Percentiles rank a stretch among this genome's conserved stretches.
These are phyloP conservation scores for Chlamydomonas sp. DNA, from an alignment of 139 green algal species.

Conservation along the genomic window DNA sequence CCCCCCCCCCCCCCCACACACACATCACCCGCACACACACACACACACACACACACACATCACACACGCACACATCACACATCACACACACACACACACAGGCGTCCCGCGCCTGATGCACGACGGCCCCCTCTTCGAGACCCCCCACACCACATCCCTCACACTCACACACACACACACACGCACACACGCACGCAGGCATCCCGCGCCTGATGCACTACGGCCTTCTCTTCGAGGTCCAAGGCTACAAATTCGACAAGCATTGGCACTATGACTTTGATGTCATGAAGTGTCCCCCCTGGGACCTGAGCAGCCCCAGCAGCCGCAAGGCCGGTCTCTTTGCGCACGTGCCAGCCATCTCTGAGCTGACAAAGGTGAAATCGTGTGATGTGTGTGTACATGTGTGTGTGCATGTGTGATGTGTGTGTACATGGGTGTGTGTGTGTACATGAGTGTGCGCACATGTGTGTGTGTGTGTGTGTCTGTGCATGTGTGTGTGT, in stretches of 20 bases:
- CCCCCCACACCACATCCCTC: too few species aligned
- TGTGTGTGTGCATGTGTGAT: too few species aligned
- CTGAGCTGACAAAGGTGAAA: slow-evolving; percentile 23
- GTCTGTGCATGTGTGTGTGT: not conserved
- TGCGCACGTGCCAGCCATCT: slow-evolving; percentile 37
- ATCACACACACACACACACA: too few species aligned
- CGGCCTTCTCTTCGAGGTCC: slow-evolving; percentile 57
- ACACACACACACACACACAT: too few species aligned
- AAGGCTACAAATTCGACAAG: slow-evolving; percentile 33
- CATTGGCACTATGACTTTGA: slow-evolving; percentile 67
- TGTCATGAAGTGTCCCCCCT: slow-evolving; percentile 44
- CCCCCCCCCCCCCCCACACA: too few species aligned
- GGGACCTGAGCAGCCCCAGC: slow-evolving; percentile 20
- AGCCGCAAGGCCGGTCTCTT: slow-evolving; percentile 44
- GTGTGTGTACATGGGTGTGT: not conserved
- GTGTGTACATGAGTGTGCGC: not conserved
- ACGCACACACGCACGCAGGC: too few species aligned
- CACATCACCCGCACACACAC: too few species aligned
- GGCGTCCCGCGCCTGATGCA: slow-evolving; percentile 10
- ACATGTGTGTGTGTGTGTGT: not conserved
- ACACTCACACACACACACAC: too few species aligned
- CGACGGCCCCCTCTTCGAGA: slow-evolving; percentile 3
- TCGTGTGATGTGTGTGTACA: too few species aligned
- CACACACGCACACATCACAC: too few species aligned
- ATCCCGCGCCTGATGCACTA: slow-evolving; percentile 84